Evolutionary conservation across 1,139 yeast genomes (phyloP).

Genomic region (Pichia sorboxylosa): DNA sequence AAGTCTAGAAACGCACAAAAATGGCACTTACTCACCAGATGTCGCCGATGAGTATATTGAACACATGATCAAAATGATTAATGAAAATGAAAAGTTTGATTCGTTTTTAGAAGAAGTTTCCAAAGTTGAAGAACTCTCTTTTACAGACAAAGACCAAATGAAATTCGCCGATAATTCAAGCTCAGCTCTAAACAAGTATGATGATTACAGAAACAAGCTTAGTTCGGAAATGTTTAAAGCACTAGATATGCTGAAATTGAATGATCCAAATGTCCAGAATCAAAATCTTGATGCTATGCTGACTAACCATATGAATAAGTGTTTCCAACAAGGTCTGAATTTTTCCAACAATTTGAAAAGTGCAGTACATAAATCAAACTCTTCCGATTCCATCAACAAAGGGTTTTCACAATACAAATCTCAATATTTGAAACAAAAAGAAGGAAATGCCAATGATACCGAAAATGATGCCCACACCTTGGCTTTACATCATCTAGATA

Average conservation of each 20-base stretch:
- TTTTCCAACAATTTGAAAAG: no score
- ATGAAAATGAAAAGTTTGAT: slow-evolving; percentile 16
- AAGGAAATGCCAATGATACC: neutral
- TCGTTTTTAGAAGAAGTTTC: slow-evolving; percentile 15
- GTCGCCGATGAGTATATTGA: slow-evolving; percentile 17
- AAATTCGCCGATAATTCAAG: neutral
- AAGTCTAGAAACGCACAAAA: slow-evolving; percentile 3
- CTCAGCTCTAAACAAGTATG: neutral
- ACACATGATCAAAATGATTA: slow-evolving; percentile 16
- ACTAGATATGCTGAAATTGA: no score
- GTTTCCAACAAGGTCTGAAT: no score
- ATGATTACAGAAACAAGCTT: neutral
- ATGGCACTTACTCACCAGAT: no score
- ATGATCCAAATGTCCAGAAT: no score
- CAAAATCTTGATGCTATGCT: no score
- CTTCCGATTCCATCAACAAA: no score
- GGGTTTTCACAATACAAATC: no score
- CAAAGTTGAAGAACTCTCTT: slow-evolving; percentile 3
- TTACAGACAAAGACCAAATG: neutral
- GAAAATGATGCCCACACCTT: neutral
- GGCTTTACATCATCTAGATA: neutral
- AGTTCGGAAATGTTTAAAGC: neutral
- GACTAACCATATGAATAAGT: no score
- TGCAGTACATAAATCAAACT: no score
- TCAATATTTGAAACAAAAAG: no score